Evolutionary conservation across 140 eudicot species (phyloP), one percentile per base, ranked within the genome.

Genomic region (Flaveria floridana): DNA sequence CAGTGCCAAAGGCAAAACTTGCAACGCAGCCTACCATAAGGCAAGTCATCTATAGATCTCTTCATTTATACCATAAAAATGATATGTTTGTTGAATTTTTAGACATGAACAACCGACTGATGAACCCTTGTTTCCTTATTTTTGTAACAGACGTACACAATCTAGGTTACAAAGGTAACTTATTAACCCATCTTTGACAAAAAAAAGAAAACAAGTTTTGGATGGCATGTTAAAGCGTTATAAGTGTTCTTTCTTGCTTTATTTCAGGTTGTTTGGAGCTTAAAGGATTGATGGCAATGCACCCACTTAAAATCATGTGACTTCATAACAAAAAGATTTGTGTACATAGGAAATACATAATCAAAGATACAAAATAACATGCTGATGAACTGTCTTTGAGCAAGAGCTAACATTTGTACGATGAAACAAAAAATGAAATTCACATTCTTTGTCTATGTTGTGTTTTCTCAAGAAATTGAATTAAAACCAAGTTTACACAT

Each of bases 181-280:
- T 16, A 23, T 23, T 51, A 58, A 47, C 39, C 58, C 47, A 61
- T 42, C 26, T 62, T 74, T 81, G 26, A 15, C 44, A 46, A 4
- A 47, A 46, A 46, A 10, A 6, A 0, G 39, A 15, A 34, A 61
- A 20, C 50, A 23, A 59, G 79, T 74, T 72, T 73, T 4, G 67
- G 50, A 73, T 4, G 23, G 28, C 2, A 51, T 16, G 1, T 19
- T 47, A 51, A 0, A 18, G 34, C 18, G 70, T 1, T 47, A 42
- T 58, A 61, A 16, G 14, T 74, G 64, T 59, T 65, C 0, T 65
- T 63, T 61, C 28, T 72, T 25, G 61, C 28, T 63, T 71, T 15
- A 51, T 68, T 62, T 50, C 78, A 88, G 91, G 84, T 75, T 86
- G 82, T 78, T 86, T 75, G 86, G 90, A 84, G 78, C 87, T 79